These are phyloP conservation scores for Pseudonitzschia multiseries DNA, from an alignment of 108 stramenopile genomes.

Conservation along the genomic window DNA sequence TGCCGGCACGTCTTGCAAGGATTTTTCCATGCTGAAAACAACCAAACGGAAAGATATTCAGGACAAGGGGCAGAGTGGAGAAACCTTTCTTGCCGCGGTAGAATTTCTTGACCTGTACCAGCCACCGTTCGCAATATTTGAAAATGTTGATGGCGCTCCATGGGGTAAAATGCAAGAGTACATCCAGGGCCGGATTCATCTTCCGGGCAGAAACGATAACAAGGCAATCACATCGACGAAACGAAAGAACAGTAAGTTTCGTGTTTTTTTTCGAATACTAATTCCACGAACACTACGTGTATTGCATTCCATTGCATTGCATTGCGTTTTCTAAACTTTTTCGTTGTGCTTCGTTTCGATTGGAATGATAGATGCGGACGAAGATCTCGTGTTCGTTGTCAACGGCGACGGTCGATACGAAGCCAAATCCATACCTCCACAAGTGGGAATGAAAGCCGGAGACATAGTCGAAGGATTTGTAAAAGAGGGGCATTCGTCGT, in stretches of 20 bases:
- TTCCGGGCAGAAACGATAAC: constrained; percentile 9
- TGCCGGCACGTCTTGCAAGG: constrained; percentile 82
- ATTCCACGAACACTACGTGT: not conserved
- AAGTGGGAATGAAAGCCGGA: constrained; percentile 65
- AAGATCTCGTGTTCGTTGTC: constrained; percentile 25
- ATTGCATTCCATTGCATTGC: not conserved
- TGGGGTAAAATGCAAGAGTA: constrained; percentile 84
- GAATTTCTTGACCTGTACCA: constrained; percentile 62
- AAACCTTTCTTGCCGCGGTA: constrained; percentile 76
- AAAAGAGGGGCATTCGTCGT: constrained; percentile 14
- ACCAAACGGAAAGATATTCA: constrained; percentile 68
- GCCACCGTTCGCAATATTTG: constrained; percentile 69
- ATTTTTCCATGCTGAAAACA: constrained; percentile 68
- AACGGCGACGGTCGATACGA: constrained; percentile 11
- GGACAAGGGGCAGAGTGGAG: constrained; percentile 71
- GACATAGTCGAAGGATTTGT: constrained; percentile 55
- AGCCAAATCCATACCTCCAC: constrained; percentile 1
- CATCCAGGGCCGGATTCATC: constrained; percentile 48
- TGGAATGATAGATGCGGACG: constrained; percentile 23
- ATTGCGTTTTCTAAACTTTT: not conserved
- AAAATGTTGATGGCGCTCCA: constrained; percentile 73
- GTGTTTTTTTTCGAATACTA: not conserved
- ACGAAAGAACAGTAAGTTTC: constrained; percentile 1
- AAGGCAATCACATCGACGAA: constrained; percentile 20
- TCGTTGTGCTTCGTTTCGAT: not conserved